These are phyloP conservation scores for Mentha longifolia DNA, from an alignment of 257 asterid genomes.

Conservation along the genomic window DNA sequence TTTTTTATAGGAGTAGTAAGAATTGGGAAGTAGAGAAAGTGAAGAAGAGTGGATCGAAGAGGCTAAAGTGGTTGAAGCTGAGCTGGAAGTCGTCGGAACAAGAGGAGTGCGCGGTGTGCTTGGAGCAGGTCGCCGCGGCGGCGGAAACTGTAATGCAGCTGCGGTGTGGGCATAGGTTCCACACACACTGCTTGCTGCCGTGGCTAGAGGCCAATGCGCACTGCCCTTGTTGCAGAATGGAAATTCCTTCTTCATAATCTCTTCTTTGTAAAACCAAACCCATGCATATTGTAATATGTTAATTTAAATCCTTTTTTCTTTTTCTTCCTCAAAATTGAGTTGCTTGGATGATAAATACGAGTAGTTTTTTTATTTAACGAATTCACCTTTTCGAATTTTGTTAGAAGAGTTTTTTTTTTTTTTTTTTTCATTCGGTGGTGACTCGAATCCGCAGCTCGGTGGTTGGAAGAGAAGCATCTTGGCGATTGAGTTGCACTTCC, in stretches of 20 bases:
- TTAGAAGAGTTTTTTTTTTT: too few species aligned
- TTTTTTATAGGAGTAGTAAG: too few species aligned
- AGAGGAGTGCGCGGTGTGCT: slow-evolving; percentile 79
- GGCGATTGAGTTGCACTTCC: too few species aligned
- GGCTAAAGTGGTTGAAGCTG: slow-evolving; percentile 58
- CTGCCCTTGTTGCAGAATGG: slow-evolving; percentile 77
- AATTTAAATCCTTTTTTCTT: too few species aligned
- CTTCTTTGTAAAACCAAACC: too few species aligned
- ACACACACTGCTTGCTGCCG: slow-evolving; percentile 66
- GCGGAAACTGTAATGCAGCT: slow-evolving; percentile 59
- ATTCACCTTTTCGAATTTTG: too few species aligned
- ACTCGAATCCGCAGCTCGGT: too few species aligned
- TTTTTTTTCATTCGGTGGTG: too few species aligned
- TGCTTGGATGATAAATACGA: too few species aligned
- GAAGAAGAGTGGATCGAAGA: slow-evolving; percentile 53
- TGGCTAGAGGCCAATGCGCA: slow-evolving; percentile 69
- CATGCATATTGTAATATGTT: background rate
- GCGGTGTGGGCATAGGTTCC: slow-evolving; percentile 75
- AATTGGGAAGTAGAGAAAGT: slow-evolving; percentile 25
- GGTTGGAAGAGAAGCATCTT: too few species aligned
- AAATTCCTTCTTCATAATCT: slow-evolving; percentile 36
- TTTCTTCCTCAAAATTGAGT: background rate
- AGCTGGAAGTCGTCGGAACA: slow-evolving; percentile 64
- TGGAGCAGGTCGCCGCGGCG: slow-evolving; percentile 49
- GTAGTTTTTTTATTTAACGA: too few species aligned